Conservation (phyloP, 2,329 filamentous ascomycete genomes). For the Aspergillus bombycis region DNA sequence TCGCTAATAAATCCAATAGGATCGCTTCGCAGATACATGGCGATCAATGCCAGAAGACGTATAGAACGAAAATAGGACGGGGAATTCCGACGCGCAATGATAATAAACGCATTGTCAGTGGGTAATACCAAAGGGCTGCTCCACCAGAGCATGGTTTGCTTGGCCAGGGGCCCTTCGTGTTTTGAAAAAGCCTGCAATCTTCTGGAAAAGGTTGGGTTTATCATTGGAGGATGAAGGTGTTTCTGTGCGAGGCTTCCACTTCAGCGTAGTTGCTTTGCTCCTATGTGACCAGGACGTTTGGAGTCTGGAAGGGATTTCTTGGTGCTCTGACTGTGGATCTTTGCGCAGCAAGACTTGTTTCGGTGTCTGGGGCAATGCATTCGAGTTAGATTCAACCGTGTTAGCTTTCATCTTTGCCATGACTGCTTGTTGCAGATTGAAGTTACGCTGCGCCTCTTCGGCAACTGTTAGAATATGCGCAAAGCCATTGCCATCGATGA, state of each 20-base stretch:
- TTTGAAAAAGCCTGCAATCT: constrained; percentile 10
- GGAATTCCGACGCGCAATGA: neutral
- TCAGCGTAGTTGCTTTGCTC: neutral
- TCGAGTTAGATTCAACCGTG: neutral
- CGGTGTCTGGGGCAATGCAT: neutral
- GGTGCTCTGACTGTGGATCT: neutral
- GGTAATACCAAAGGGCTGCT: neutral
- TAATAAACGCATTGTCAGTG: neutral
- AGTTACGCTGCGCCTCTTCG: constrained; percentile 24
- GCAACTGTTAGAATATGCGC: constrained; percentile 22
- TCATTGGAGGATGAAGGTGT: neutral
- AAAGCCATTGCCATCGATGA: constrained; percentile 27
- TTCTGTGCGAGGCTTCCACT: constrained; percentile 1
- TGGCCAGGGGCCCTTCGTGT: constrained; percentile 3
- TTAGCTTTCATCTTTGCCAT: constrained; percentile 30
- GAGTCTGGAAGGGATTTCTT: constrained; percentile 6
- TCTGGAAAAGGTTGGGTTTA: constrained; percentile 5
- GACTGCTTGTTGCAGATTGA: constrained; percentile 28
- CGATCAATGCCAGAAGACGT: neutral
- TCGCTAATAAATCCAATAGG: neutral
- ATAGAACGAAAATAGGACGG: neutral
- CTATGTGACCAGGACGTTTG: constrained; percentile 12
- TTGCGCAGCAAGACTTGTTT: neutral
- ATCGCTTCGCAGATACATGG: neutral
- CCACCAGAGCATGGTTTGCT: neutral